phyloP scores from a whole-genome alignment of 2,329 filamentous ascomycete genomes.

The Pseudocercospora fijiensis region DNA sequence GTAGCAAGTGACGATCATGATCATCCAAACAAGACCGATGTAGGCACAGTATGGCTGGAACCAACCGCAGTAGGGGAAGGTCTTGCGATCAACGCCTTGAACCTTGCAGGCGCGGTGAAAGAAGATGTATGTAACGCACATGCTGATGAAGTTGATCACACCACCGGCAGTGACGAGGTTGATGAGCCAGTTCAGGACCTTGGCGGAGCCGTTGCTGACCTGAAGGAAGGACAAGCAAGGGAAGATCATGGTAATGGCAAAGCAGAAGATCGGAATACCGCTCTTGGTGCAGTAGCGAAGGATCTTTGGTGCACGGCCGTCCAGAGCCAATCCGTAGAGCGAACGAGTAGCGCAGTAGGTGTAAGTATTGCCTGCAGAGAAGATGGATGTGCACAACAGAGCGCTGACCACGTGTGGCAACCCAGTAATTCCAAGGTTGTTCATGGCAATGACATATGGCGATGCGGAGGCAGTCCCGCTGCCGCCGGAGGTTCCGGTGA shows the following conservation, averaged over 20 bases:
- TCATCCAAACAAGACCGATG: slow-evolving; percentile 33
- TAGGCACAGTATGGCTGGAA: slow-evolving; percentile 56
- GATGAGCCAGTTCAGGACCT: slow-evolving; percentile 46
- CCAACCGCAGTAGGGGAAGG: slow-evolving; percentile 57
- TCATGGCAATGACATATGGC: slow-evolving; percentile 46
- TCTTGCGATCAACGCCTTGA: slow-evolving; percentile 52
- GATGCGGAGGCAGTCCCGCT: slow-evolving; percentile 35
- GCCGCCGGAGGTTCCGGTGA: slow-evolving; percentile 23
- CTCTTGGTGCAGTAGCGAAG: slow-evolving; percentile 58
- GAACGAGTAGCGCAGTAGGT: slow-evolving; percentile 54
- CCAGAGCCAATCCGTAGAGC: slow-evolving; percentile 53
- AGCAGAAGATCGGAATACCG: slow-evolving; percentile 61
- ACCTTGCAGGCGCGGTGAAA: slow-evolving; percentile 56
- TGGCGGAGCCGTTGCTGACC: slow-evolving; percentile 33
- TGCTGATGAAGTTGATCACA: slow-evolving; percentile 63
- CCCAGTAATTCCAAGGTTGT: slow-evolving; percentile 45
- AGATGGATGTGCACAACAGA: slow-evolving; percentile 51
- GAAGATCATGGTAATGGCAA: slow-evolving; percentile 46
- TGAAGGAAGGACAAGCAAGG: slow-evolving; percentile 38
- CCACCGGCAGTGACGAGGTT: slow-evolving; percentile 55
- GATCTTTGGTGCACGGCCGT: slow-evolving; percentile 54
- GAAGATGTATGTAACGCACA: slow-evolving; percentile 56
- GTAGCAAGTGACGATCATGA: slow-evolving; percentile 48
- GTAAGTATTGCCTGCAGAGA: slow-evolving; percentile 56
- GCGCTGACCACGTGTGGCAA: slow-evolving; percentile 42